Conservation (phyloP, 2,329 filamentous ascomycete species). For the Mariannaea sp. region DNA sequence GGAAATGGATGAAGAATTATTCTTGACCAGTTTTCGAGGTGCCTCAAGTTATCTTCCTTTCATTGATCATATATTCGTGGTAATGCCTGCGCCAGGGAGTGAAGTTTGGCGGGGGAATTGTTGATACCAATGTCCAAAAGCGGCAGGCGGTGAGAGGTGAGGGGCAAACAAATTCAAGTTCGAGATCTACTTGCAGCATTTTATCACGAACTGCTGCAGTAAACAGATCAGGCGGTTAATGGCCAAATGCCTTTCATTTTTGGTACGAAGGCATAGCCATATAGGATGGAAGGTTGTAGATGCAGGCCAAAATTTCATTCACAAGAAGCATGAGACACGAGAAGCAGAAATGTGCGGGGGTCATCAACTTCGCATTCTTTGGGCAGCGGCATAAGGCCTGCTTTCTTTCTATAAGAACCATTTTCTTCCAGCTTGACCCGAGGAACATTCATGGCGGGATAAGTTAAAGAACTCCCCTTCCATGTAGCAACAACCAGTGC, state of each 20-base stretch:
- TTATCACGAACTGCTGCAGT: no score
- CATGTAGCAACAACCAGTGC: slow-evolving; percentile 20
- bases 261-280: no score
- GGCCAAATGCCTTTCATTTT: no score
- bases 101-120: slow-evolving; percentile 33
- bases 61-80: no score
- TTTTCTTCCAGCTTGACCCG: slow-evolving; percentile 8
- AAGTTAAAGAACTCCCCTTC: slow-evolving; percentile 12
- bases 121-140: slow-evolving; percentile 16
- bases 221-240: no score
- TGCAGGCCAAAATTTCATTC: no score
- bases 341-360: background rate
- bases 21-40: background rate
- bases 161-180: slow-evolving; percentile 3
- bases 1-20: background rate
- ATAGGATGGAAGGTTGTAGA: no score
- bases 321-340: background rate
- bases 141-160: slow-evolving; percentile 35
- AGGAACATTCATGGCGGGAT: slow-evolving; percentile 1
- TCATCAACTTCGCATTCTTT: slow-evolving; percentile 22
- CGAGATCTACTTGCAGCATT: no score
- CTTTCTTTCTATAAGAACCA: slow-evolving; percentile 18
- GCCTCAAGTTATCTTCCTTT: background rate
- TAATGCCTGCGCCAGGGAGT: no score
- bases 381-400: slow-evolving; percentile 19